Percentiles rank a stretch among this genome's conserved stretches.
phyloP scores from a whole-genome alignment of 1,284 basidiomycete species.

The Puccinia coronata region DNA sequence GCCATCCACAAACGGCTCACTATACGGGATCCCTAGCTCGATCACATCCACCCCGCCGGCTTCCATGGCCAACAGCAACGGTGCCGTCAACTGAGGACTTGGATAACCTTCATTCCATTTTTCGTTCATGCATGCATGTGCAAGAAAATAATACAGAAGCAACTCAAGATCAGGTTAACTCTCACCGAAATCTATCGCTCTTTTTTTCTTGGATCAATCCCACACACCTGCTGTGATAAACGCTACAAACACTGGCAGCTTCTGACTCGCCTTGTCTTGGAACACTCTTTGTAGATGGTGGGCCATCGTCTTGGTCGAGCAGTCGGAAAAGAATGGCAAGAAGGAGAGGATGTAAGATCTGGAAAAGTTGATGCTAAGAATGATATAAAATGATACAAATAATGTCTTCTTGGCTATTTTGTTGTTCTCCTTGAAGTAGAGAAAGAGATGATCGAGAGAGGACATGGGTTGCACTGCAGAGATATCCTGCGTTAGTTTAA shows the following conservation, averaged over 20 bases:
- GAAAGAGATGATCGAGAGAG: too few relatives aligned
- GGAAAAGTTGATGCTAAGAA: not conserved
- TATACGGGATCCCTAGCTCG: conserved; percentile 93
- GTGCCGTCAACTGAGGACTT: conserved; percentile 69
- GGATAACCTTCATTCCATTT: conserved; percentile 54
- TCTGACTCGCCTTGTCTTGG: conserved; percentile 32
- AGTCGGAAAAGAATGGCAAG: not conserved
- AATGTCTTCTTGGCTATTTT: too few relatives aligned
- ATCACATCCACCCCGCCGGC: conserved; percentile 91
- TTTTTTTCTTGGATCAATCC: not conserved
- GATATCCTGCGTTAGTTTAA: too few relatives aligned
- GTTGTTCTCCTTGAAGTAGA: too few relatives aligned
- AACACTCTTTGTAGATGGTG: conserved; percentile 47
- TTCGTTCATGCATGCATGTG: too few relatives aligned
- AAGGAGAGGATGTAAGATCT: not conserved
- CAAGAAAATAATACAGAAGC: not conserved
- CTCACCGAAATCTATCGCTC: too few relatives aligned
- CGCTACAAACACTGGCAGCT: conserved; percentile 61
- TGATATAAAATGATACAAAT: not conserved
- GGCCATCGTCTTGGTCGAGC: conserved; percentile 11
- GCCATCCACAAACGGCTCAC: conserved; percentile 93
- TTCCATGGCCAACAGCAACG: conserved; percentile 85
- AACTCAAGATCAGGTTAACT: not conserved
- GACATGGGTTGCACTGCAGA: too few relatives aligned
- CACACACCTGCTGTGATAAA: conserved; percentile 79